Percentiles rank a stretch among this genome's conserved stretches.
Conservation (phyloP, 2,329 filamentous ascomycete genomes). For the Mariannaea sp. region DNA sequence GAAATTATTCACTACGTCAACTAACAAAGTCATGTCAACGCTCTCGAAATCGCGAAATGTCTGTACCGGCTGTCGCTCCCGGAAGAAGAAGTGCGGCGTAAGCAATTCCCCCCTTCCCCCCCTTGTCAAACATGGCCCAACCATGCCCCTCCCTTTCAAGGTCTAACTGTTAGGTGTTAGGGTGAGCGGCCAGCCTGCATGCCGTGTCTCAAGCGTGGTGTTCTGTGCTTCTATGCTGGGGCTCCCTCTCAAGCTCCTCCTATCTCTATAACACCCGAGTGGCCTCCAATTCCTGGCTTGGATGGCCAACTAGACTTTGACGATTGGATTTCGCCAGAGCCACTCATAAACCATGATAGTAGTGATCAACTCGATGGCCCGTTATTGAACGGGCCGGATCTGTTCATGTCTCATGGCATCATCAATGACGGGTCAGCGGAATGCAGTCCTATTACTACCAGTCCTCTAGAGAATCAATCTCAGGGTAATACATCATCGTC, state of each 20-base stretch:
- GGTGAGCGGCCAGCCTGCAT: constrained; percentile 25
- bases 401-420: neutral
- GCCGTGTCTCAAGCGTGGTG: constrained; percentile 30
- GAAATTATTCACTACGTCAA: neutral
- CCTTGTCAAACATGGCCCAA: no score
- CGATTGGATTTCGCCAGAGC: neutral
- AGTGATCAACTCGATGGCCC: neutral
- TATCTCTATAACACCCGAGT: neutral
- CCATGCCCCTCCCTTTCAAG: no score
- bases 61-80: constrained; percentile 32
- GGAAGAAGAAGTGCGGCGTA: constrained; percentile 38
- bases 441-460: no score
- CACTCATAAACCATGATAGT: no score
- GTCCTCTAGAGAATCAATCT: neutral
- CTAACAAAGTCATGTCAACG: constrained; percentile 25
- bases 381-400: neutral
- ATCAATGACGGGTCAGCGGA: no score
- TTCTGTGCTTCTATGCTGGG: constrained; percentile 28
- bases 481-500: neutral
- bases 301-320: neutral
- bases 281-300: neutral
- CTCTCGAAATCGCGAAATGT: constrained; percentile 34
- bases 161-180: no score
- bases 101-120: no score
- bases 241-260: constrained; percentile 11